phyloP scores from a whole-genome alignment of 2,329 filamentous ascomycete genomes.

The Tolypocladium guangdongense region DNA sequence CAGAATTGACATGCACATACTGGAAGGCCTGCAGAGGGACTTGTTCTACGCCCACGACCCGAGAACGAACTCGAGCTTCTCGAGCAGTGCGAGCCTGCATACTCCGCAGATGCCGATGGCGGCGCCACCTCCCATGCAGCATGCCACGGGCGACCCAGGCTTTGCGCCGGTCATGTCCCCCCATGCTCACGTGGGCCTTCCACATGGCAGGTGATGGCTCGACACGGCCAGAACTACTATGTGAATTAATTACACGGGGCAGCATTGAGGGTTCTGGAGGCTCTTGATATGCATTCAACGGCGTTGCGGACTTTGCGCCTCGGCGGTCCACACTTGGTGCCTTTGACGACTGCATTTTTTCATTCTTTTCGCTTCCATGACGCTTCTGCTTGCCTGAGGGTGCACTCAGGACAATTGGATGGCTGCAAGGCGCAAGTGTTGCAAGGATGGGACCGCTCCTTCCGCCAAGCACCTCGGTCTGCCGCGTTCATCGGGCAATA shows the following conservation, averaged over 20 bases:
- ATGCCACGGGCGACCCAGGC: not conserved
- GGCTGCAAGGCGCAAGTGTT: not conserved
- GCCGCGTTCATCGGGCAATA: not conserved
- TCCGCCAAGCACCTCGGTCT: not conserved
- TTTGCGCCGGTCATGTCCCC: not conserved
- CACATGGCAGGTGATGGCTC: not conserved
- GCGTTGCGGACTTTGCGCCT: not conserved
- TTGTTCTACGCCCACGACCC: slow-evolving; percentile 25
- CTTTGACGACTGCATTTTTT: not conserved
- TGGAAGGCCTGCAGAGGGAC: slow-evolving; percentile 43
- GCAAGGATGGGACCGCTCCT: not conserved
- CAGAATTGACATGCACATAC: slow-evolving; percentile 60
- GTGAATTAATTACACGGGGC: not conserved
- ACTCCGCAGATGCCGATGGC: slow-evolving; percentile 10
- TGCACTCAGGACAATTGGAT: not conserved
- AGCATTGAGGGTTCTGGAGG: not conserved
- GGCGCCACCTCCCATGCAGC: slow-evolving; percentile 5
- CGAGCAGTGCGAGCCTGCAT: slow-evolving; percentile 23
- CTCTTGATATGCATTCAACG: not conserved
- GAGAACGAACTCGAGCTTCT: slow-evolving; percentile 29
- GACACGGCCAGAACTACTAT: not conserved
- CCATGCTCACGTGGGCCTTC: not conserved
- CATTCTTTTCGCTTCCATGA: too few relatives aligned
- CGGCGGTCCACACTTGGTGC: not conserved
- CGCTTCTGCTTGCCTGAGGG: not conserved